A percentile compares a stretch with the other conserved stretches of the same genome.
Conservation (phyloP, 2,329 filamentous ascomycete species). For the Nannizziopsis barbatae region DNA sequence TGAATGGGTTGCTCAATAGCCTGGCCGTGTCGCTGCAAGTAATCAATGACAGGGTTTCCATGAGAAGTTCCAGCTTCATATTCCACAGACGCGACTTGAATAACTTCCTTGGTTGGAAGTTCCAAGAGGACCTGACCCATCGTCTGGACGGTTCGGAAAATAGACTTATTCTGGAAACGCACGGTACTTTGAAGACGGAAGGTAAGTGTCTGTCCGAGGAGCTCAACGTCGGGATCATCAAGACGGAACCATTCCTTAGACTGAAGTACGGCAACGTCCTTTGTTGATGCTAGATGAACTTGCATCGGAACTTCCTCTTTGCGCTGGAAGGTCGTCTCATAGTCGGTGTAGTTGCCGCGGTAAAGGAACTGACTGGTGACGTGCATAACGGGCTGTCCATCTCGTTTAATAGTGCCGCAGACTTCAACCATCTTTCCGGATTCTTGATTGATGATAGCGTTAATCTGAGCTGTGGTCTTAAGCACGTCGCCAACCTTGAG, state of each 20-base stretch:
- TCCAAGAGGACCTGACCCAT: slow-evolving; percentile 86
- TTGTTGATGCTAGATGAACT: slow-evolving; percentile 71
- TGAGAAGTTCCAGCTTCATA: slow-evolving; percentile 86
- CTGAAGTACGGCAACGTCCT: slow-evolving; percentile 84
- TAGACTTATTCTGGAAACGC: slow-evolving; percentile 85
- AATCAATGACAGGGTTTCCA: slow-evolving; percentile 94
- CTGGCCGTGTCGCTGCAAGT: slow-evolving; percentile 79
- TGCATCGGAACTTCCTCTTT: slow-evolving; percentile 94
- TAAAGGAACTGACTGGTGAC: slow-evolving; percentile 98
- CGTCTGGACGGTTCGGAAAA: slow-evolving; percentile 87
- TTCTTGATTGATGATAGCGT: slow-evolving; percentile 95
- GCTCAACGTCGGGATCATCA: slow-evolving; percentile 70
- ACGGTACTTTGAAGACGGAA: slow-evolving; percentile 91
- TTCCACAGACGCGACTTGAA: slow-evolving; percentile 93
- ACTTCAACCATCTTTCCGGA: slow-evolving; percentile 99
- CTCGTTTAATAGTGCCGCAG: slow-evolving; percentile 86
- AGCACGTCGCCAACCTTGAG: slow-evolving; percentile 92
- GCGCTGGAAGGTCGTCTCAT: slow-evolving; percentile 95
- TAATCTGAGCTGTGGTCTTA: slow-evolving; percentile 87
- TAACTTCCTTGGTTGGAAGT: slow-evolving; percentile 90
- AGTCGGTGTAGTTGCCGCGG: slow-evolving; percentile 84
- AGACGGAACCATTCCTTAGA: slow-evolving; percentile 98
- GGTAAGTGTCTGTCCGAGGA: slow-evolving; percentile 83
- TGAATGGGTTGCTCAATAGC: slow-evolving; percentile 92
- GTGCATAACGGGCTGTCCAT: slow-evolving; percentile 84